Percentiles rank a stretch among this genome's conserved stretches.
Conservation (phyloP, 257 asterid genomes). For the Prunella vulgaris region DNA sequence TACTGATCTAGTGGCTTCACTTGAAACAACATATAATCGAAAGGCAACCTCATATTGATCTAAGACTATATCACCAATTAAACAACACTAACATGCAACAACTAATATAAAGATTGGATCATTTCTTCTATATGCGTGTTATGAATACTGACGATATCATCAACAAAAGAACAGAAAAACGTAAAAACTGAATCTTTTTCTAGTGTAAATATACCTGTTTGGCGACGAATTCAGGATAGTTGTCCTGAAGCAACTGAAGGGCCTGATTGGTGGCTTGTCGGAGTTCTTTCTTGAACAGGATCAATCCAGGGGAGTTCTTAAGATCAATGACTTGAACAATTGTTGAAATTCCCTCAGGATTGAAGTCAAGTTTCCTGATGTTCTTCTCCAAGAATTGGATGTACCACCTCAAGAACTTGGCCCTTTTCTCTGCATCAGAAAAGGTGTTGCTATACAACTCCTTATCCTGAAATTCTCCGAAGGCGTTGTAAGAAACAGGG, state of each 20-base stretch:
- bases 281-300: conserved; percentile 58
- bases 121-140: background rate
- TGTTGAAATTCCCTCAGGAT: conserved; percentile 56
- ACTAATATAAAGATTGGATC: background rate
- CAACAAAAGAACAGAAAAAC: background rate
- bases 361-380: conserved; percentile 62
- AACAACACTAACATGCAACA: background rate
- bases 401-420: conserved; percentile 49
- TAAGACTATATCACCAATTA: background rate
- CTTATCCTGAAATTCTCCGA: conserved; percentile 75
- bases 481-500: conserved; percentile 58
- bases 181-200: background rate
- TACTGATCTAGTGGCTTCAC: no score
- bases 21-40: background rate
- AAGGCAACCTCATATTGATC: background rate
- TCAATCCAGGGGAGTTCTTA: conserved; percentile 60
- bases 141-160: no score
- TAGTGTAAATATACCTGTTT: conserved; percentile 44
- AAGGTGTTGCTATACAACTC: conserved; percentile 54
- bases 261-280: conserved; percentile 70
- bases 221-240: conserved; percentile 75
- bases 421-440: conserved; percentile 61
- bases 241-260: conserved; percentile 74
- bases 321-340: conserved; percentile 68
- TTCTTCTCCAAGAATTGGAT: conserved; percentile 69